Conservation (phyloP, 139 green algal species). For the Eudorina sp. region DNA sequence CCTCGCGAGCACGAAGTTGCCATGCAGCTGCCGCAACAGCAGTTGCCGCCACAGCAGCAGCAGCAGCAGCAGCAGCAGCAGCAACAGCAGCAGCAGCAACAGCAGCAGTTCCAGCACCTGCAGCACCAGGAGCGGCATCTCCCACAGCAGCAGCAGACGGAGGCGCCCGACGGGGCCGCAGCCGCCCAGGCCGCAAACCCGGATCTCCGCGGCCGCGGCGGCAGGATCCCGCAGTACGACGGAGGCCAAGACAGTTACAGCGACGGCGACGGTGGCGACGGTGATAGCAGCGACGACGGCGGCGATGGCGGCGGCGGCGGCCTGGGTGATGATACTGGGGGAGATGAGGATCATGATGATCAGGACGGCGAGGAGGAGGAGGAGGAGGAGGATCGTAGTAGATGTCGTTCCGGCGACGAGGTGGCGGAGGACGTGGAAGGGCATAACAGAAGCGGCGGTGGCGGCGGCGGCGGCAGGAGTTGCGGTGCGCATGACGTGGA, state of each 20-base stretch:
- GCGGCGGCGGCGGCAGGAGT: neutral
- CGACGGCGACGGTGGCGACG: neutral
- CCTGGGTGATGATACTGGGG: no score
- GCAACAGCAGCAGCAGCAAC: constrained; percentile 34
- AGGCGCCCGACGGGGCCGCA: neutral
- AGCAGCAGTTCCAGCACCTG: constrained; percentile 41
- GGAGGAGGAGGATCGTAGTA: no score
- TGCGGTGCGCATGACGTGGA: no score
- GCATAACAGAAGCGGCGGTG: neutral
- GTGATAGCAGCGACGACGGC: neutral
- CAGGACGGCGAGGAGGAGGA: no score
- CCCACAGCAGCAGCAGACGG: neutral
- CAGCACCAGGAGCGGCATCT: neutral
- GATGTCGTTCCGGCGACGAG: no score
- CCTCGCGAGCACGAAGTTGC: no score
- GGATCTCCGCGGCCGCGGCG: neutral
- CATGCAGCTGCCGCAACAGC: neutral
- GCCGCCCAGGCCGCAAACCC: no score
- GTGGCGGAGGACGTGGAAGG: no score
- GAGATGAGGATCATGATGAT: no score
- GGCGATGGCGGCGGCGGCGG: neutral
- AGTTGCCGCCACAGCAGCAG: neutral
- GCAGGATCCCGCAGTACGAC: neutral
- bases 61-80: constrained; percentile 22
- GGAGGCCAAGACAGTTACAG: neutral